Percentiles rank a stretch among this genome's conserved stretches.
Evolutionary conservation across 345 rosid species (phyloP).

Genomic region (Citrus australasica): DNA sequence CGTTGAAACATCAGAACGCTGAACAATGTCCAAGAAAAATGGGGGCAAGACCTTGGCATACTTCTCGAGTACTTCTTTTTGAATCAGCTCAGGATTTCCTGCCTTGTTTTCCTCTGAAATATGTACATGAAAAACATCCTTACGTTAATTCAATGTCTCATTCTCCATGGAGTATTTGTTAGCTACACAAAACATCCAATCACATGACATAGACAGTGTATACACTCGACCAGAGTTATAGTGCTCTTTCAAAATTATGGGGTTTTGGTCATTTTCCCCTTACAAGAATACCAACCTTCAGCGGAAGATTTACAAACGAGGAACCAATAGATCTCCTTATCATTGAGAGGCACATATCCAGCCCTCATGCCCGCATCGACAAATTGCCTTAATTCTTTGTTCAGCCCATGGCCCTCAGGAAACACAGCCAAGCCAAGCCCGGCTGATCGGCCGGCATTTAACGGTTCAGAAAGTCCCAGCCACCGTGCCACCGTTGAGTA

Average conservation of each 20-base stretch:
- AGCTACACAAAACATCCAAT: too few relatives aligned
- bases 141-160: too few relatives aligned
- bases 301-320: slow-evolving; percentile 1
- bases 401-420: slow-evolving; percentile 35
- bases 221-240: too few relatives aligned
- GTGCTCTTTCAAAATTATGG: too few relatives aligned
- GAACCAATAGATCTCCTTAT: slow-evolving; percentile 31
- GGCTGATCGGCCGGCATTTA: slow-evolving; percentile 28
- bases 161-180: too few relatives aligned
- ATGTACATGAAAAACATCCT: neutral
- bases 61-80: slow-evolving; percentile 18
- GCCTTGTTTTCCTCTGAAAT: slow-evolving; percentile 14
- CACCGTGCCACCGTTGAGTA: slow-evolving; percentile 29
- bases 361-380: slow-evolving; percentile 30
- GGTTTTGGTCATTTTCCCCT: too few relatives aligned
- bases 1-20: slow-evolving; percentile 22
- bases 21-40: slow-evolving; percentile 18
- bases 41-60: slow-evolving; percentile 24
- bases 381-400: slow-evolving; percentile 13
- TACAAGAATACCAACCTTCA: slow-evolving; percentile 7
- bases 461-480: slow-evolving; percentile 30
- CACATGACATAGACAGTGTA: neutral
- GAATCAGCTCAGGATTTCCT: slow-evolving; percentile 21
- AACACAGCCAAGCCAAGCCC: slow-evolving; percentile 28
- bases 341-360: slow-evolving; percentile 26